These are phyloP conservation scores for Fusarium chaquense DNA, from an alignment of 2,329 filamentous ascomycete genomes.

Conservation along the genomic window DNA sequence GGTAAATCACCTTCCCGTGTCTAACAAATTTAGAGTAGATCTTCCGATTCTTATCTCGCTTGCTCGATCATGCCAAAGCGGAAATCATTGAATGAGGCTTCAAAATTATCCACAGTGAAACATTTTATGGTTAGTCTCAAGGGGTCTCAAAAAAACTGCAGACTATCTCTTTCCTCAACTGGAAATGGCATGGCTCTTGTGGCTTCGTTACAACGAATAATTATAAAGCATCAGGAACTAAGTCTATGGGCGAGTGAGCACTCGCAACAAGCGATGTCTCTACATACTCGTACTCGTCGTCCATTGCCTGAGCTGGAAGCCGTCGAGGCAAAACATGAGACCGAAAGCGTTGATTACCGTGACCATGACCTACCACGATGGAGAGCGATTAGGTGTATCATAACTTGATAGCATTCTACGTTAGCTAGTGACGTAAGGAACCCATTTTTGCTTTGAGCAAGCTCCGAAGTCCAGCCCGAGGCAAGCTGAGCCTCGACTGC, in stretches of 20 bases:
- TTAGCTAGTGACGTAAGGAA: background rate
- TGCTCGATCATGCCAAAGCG: conserved; percentile 1
- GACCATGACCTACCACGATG: background rate
- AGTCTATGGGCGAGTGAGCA: too few species aligned
- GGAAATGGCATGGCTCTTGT: background rate
- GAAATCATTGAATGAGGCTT: conserved; percentile 1
- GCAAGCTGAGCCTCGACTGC: background rate
- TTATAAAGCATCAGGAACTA: background rate
- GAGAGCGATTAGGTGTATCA: background rate
- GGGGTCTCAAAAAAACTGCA: background rate
- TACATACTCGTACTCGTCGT: background rate
- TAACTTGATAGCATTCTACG: background rate
- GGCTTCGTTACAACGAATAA: background rate
- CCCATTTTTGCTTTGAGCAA: background rate
- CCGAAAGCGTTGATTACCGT: background rate
- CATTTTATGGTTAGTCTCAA: background rate
- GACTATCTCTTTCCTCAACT: background rate
- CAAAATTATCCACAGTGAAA: conserved; percentile 10
- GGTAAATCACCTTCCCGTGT: background rate
- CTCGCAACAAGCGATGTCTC: background rate
- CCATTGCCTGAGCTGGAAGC: background rate
- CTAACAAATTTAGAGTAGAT: conserved; percentile 4
- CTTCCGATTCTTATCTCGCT: conserved; percentile 6
- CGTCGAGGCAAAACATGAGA: background rate
- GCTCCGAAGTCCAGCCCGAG: background rate